Evolutionary conservation across 2,329 filamentous ascomycete species (phyloP), one percentile per base, ranked within the genome.

Genomic region (Penicillium sp.): DNA sequence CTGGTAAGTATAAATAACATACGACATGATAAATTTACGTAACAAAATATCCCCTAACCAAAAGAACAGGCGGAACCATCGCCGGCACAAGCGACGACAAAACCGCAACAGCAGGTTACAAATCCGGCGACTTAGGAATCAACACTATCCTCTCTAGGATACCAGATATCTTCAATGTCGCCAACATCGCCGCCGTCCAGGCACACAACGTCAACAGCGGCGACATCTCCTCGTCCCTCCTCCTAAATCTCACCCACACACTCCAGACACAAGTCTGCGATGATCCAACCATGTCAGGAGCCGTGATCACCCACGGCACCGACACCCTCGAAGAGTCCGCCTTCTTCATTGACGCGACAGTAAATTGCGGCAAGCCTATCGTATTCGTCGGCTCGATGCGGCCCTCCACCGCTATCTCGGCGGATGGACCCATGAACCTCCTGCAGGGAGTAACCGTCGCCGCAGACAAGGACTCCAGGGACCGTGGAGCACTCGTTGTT

Each of bases 291-390:
- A 59, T 59, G 29, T 50, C 52, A 29, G 52, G 57, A 21, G 57
- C 57, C 9, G 57, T 59, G 29, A 74, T 89, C 53, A 87, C 86
- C 0, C 86, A 88, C 64, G 86, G 86, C 48, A 88, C 86, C 9
- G 86, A 89, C 65, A 86, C 83, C 0, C 76, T 88, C 1, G 85
- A 87, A 65, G 85, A 88, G 70, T 82, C 82, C 0, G 82, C 84
- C 9, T 87, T 87, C 74, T 87, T 86, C 74, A 73, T 88, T 9
- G 82, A 87, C 61, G 72, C 83, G 4, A 85, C 83, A 0, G 69
- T 86, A 35, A 80, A 80, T 62, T 83, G 79, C 43, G 76, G 77
- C 31, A 87, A 87, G 69, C 85, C 85, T 0, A 77, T 88, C 6
- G 79, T 87, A 4, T 67, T 85, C 25, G 85, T 85, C 1, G 85